Evolutionary conservation across 108 stramenopile species (phyloP).

Genomic region (Nitzschia palea): DNA sequence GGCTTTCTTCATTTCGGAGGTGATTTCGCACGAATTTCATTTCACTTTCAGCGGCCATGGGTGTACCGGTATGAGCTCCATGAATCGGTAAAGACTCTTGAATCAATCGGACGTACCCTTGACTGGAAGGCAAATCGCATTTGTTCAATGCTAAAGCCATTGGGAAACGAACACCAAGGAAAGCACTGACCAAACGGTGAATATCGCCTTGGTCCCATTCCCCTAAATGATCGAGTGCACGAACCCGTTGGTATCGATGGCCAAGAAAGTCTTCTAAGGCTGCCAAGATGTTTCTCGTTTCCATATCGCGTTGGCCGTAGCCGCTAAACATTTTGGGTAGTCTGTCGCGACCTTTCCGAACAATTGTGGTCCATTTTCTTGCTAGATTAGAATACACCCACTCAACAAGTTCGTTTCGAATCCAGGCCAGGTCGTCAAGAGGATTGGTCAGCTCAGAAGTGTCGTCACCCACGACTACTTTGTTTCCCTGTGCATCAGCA

Average conservation of each 20-base stretch:
- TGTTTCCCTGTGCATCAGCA: constrained; percentile 77
- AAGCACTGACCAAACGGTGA: constrained; percentile 75
- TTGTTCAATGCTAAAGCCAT: constrained; percentile 90
- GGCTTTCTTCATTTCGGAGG: constrained; percentile 24
- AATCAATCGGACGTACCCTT: constrained; percentile 46
- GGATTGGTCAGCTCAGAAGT: constrained; percentile 42
- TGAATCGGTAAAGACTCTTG: constrained; percentile 62
- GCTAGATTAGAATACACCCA: constrained; percentile 86
- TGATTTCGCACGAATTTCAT: constrained; percentile 70
- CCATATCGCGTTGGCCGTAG: constrained; percentile 72
- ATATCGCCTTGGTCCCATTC: constrained; percentile 82
- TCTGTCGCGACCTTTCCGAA: constrained; percentile 51
- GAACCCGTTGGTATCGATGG: constrained; percentile 47
- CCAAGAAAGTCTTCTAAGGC: constrained; percentile 66
- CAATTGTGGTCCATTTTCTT: constrained; percentile 79
- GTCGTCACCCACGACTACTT: constrained; percentile 21
- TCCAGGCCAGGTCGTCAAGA: constrained; percentile 79
- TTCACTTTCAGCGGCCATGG: constrained; percentile 67
- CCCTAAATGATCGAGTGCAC: constrained; percentile 51
- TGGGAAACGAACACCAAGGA: constrained; percentile 85
- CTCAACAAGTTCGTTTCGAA: constrained; percentile 78
- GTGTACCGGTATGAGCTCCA: constrained; percentile 72
- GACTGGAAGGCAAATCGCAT: constrained; percentile 59
- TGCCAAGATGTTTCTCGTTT: constrained; percentile 47
- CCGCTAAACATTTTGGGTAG: constrained; percentile 85